A percentile compares a stretch with the other conserved stretches of the same genome.
phyloP scores from a whole-genome alignment of 2,329 filamentous ascomycete genomes.

The Sclerotinia trifoliorum region DNA sequence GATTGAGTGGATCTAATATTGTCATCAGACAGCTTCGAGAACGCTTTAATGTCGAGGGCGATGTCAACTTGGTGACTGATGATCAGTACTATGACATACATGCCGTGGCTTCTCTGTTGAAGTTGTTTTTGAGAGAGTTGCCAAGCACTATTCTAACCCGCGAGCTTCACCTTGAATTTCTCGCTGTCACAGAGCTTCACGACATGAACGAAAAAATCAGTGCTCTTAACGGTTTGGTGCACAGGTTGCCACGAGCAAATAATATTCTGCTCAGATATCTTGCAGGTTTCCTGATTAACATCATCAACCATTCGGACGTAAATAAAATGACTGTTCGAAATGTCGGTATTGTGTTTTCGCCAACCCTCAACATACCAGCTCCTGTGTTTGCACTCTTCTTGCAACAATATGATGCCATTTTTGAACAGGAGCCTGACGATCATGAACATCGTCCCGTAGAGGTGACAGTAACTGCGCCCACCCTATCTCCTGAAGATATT shows the following conservation, averaged over 20 bases:
- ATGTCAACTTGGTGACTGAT: constrained; percentile 81
- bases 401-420: constrained; percentile 85
- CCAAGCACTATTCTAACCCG: constrained; percentile 88
- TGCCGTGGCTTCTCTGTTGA: constrained; percentile 89
- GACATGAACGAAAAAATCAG: constrained; percentile 73
- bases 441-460: constrained; percentile 56
- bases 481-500: constrained; percentile 54
- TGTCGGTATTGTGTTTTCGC: constrained; percentile 96
- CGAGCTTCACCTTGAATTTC: constrained; percentile 85
- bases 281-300: constrained; percentile 83
- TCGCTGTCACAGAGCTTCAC: constrained; percentile 76
- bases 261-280: constrained; percentile 79
- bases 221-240: constrained; percentile 74
- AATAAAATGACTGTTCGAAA: constrained; percentile 99
- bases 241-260: constrained; percentile 77
- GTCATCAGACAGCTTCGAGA: constrained; percentile 89
- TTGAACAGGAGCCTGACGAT: constrained; percentile 67
- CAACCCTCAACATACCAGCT: constrained; percentile 92
- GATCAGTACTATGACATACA: constrained; percentile 92
- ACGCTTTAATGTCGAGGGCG: constrained; percentile 89
- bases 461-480: constrained; percentile 43
- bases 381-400: constrained; percentile 93
- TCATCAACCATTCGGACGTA: constrained; percentile 82
- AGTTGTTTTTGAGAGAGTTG: constrained; percentile 89
- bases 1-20: constrained; percentile 92